Percentiles rank a stretch among this genome's conserved stretches.
These are phyloP conservation scores for Syzygium oleosum DNA, from an alignment of 345 rosid genomes.

Conservation along the genomic window DNA sequence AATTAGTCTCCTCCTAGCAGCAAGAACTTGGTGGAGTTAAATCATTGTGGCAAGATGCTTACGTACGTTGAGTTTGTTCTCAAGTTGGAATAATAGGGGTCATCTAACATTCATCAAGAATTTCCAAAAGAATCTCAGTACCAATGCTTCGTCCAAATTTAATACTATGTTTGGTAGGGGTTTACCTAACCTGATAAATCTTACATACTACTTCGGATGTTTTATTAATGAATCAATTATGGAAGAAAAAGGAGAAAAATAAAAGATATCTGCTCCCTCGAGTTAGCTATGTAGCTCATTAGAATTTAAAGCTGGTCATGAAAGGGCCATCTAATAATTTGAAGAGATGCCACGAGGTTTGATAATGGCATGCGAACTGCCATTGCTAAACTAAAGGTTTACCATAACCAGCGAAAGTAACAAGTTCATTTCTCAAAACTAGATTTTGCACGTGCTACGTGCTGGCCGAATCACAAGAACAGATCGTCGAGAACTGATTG, in stretches of 20 bases:
- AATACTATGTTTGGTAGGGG: not conserved
- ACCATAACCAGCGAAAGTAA: not conserved
- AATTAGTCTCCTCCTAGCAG: not conserved
- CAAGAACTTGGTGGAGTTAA: not conserved
- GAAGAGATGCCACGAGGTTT: not conserved
- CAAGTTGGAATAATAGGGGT: not conserved
- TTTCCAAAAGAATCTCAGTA: not conserved
- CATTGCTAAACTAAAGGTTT: not conserved
- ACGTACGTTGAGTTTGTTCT: not conserved
- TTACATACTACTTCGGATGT: not conserved
- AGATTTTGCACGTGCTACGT: not conserved
- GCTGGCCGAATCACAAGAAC: not conserved
- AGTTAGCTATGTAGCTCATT: not conserved
- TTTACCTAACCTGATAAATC: not conserved
- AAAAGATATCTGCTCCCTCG: not conserved
- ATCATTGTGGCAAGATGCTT: not conserved
- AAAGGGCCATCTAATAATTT: not conserved
- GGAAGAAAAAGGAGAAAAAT: not conserved
- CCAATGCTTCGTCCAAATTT: not conserved
- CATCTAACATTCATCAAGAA: not conserved
- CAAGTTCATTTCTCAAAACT: not conserved
- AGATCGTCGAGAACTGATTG: not conserved
- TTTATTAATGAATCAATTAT: not conserved
- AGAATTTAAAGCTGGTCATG: not conserved
- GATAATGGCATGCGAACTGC: slow-evolving; percentile 1